Evolutionary conservation across 2,329 filamentous ascomycete species (phyloP).

Genomic region (Alternaria longipes): DNA sequence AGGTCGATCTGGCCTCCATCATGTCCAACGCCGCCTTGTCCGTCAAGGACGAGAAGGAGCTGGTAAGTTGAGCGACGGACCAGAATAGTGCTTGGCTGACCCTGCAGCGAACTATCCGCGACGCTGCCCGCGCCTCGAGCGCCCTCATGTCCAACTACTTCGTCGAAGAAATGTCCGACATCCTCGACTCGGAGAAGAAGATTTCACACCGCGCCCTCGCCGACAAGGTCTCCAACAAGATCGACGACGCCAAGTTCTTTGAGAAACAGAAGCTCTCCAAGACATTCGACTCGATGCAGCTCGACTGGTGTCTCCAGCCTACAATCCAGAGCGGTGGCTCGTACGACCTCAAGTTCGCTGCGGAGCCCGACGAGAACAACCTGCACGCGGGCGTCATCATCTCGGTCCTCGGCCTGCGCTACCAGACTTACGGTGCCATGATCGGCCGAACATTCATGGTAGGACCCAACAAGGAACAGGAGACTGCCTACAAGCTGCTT

Average conservation of each 20-base stretch:
- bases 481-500: conserved; percentile 91
- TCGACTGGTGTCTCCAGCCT: conserved; percentile 94
- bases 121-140: conserved; percentile 91
- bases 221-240: conserved; percentile 88
- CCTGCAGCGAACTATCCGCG: conserved; percentile 81
- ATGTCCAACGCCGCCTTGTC: conserved; percentile 86
- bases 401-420: conserved; percentile 88
- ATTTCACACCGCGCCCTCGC: conserved; percentile 87
- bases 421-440: conserved; percentile 93
- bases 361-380: conserved; percentile 79
- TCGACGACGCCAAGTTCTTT: conserved; percentile 95
- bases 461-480: conserved; percentile 95
- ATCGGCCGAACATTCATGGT: conserved; percentile 95
- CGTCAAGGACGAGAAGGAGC: conserved; percentile 92
- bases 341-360: conserved; percentile 85
- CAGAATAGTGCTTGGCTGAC: conserved; percentile 7
- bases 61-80: conserved; percentile 59
- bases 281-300: conserved; percentile 85
- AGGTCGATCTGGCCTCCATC: conserved; percentile 84
- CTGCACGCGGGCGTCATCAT: conserved; percentile 94
- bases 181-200: conserved; percentile 96
- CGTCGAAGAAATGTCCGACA: conserved; percentile 96
- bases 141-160: conserved; percentile 96
- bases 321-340: conserved; percentile 94
- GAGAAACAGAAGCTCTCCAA: conserved; percentile 82